Evolutionary conservation across 345 rosid genomes (phyloP).

Genomic region (Aethionema arabicum): DNA sequence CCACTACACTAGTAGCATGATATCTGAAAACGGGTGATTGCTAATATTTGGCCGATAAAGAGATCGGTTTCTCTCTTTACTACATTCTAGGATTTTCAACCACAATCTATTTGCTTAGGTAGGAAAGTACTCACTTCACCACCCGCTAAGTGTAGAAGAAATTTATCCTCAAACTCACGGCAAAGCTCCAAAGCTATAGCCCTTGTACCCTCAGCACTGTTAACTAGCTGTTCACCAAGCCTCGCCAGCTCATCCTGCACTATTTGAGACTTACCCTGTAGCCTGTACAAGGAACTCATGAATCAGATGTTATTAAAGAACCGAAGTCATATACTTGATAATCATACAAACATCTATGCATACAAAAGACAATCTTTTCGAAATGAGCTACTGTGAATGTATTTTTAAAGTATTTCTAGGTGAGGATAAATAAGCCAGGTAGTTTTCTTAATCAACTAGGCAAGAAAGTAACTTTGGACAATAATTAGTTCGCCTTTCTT

Average conservation of each 20-base stretch:
- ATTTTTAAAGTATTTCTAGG: no score
- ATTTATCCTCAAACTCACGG: constrained; percentile 98
- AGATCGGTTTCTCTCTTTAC: constrained; percentile 15
- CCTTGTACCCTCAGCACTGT: constrained; percentile 88
- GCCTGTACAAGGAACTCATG: constrained; percentile 46
- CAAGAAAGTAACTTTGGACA: no score
- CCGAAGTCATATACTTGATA: constrained; percentile 10
- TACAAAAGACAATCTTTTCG: no score
- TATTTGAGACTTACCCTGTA: constrained; percentile 88
- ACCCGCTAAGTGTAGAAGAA: constrained; percentile 83
- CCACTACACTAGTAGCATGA: constrained; percentile 24
- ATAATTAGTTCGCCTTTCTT: no score
- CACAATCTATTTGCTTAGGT: constrained; percentile 12
- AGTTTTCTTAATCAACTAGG: no score
- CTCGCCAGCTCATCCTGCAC: constrained; percentile 83
- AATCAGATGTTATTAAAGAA: neutral
- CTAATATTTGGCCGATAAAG: neutral
- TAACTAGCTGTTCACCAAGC: constrained; percentile 88
- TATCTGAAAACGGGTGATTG: constrained; percentile 20
- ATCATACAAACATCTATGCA: neutral
- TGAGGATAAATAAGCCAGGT: no score
- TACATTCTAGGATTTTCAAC: constrained; percentile 11
- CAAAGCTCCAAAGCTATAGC: constrained; percentile 98
- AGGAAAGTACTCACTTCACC: constrained; percentile 76
- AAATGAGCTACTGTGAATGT: no score